Evolutionary conservation across 2,329 filamentous ascomycete species (phyloP).

Genomic region (Fusarium acutatum): DNA sequence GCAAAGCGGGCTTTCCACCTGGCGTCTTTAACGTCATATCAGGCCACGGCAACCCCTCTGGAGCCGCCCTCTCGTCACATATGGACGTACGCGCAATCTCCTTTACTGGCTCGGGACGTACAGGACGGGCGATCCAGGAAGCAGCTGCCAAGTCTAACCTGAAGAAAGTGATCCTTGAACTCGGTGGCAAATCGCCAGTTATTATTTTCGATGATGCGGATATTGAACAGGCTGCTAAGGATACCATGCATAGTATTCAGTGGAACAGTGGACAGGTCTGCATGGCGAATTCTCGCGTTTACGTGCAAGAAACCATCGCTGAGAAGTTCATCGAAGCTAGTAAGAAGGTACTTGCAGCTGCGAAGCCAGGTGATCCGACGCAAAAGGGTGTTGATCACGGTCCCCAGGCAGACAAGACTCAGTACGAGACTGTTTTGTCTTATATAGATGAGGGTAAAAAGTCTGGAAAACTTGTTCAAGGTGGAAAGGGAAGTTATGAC

Average conservation of each 20-base stretch:
- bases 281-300: conserved; percentile 66
- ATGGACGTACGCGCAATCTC: conserved; percentile 75
- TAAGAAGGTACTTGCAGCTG: conserved; percentile 2
- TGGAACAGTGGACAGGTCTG: conserved; percentile 67
- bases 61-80: conserved; percentile 73
- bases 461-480: conserved; percentile 2
- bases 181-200: conserved; percentile 73
- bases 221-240: conserved; percentile 53
- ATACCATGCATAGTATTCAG: conserved; percentile 55
- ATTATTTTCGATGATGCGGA: conserved; percentile 68
- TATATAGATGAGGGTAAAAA: conserved; percentile 30
- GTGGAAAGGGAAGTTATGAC: conserved; percentile 10
- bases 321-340: conserved; percentile 12
- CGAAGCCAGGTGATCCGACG: conserved; percentile 4
- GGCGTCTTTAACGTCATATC: conserved; percentile 80
- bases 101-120: conserved; percentile 79
- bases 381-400: conserved; percentile 11
- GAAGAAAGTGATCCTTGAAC: conserved; percentile 72
- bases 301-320: conserved; percentile 62
- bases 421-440: conserved; percentile 15
- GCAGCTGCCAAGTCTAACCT: conserved; percentile 70
- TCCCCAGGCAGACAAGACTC: conserved; percentile 22
- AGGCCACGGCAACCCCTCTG: conserved; percentile 72
- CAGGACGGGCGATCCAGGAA: conserved; percentile 78
- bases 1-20: conserved; percentile 77